These are phyloP conservation scores for Diaporthe vaccinii DNA, from an alignment of 2,329 filamentous ascomycete species.

Conservation along the genomic window DNA sequence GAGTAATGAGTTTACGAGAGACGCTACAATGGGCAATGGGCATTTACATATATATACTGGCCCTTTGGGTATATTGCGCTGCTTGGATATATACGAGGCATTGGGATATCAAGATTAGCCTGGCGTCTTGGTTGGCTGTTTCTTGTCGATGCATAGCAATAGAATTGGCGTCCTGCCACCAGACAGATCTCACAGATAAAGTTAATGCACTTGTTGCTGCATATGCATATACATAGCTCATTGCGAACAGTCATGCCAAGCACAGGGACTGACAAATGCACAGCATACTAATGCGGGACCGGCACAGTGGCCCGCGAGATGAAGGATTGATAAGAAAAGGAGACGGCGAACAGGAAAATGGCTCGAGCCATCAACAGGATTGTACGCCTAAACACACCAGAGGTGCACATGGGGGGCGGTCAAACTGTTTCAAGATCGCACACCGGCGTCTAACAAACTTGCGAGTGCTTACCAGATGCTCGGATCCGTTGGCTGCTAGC, in stretches of 20 bases:
- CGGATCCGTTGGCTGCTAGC: constrained; percentile 24
- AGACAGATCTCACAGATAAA: neutral
- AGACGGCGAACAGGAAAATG: neutral
- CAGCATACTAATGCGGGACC: neutral
- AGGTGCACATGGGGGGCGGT: neutral
- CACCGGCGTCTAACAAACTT: neutral
- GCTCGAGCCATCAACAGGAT: neutral
- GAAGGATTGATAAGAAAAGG: neutral
- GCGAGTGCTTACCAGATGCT: constrained; percentile 9
- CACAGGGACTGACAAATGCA: neutral
- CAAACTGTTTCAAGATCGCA: constrained; percentile 13
- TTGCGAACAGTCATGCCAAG: neutral
- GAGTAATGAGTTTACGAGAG: constrained; percentile 23
- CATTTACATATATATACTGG: neutral
- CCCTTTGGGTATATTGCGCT: constrained; percentile 2
- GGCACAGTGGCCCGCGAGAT: neutral
- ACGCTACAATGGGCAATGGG: neutral
- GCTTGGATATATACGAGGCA: constrained; percentile 23
- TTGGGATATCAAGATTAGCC: constrained; percentile 26
- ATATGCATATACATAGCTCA: neutral
- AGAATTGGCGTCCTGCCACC: neutral
- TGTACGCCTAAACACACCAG: neutral
- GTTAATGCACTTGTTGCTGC: neutral
- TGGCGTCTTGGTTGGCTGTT: constrained; percentile 21
- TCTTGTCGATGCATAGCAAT: neutral